These are phyloP conservation scores for Colletotrichum lentis DNA, from an alignment of 2,329 filamentous ascomycete genomes.

Conservation along the genomic window DNA sequence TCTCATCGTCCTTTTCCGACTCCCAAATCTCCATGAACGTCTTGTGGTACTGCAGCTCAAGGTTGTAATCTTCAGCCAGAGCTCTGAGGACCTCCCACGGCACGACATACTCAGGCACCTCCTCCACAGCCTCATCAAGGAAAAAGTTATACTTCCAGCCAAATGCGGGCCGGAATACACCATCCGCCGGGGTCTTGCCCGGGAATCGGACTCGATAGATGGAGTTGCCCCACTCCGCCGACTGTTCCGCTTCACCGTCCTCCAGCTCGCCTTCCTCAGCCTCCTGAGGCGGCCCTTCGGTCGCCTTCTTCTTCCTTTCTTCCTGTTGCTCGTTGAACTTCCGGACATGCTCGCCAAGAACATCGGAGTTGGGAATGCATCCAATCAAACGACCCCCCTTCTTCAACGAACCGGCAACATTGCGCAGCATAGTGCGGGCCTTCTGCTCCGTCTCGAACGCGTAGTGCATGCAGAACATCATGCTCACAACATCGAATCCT, in stretches of 20 bases:
- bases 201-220: slow-evolving; percentile 93
- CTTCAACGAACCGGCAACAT: slow-evolving; percentile 88
- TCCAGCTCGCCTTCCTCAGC: slow-evolving; percentile 59
- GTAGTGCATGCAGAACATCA: slow-evolving; percentile 99
- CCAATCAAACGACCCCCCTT: slow-evolving; percentile 96
- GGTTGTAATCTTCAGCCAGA: slow-evolving; percentile 93
- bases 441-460: slow-evolving; percentile 94
- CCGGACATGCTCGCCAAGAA: slow-evolving; percentile 81
- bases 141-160: slow-evolving; percentile 99
- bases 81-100: slow-evolving; percentile 98
- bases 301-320: slow-evolving; percentile 50
- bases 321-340: slow-evolving; percentile 71
- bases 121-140: slow-evolving; percentile 93
- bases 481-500: slow-evolving; percentile 94
- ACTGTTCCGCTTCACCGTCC: slow-evolving; percentile 69
- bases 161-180: slow-evolving; percentile 91
- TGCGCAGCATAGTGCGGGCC: slow-evolving; percentile 89
- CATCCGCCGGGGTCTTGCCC: slow-evolving; percentile 81
- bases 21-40: slow-evolving; percentile 92
- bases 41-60: slow-evolving; percentile 94
- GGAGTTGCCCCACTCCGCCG: slow-evolving; percentile 88
- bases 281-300: slow-evolving; percentile 44
- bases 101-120: slow-evolving; percentile 96
- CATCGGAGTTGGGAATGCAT: slow-evolving; percentile 95
- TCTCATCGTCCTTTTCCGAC: slow-evolving; percentile 83